Evolutionary conservation across 2,329 filamentous ascomycete species (phyloP), one percentile per base, ranked within the genome.

Genomic region (Neocucurbitaria cava): DNA sequence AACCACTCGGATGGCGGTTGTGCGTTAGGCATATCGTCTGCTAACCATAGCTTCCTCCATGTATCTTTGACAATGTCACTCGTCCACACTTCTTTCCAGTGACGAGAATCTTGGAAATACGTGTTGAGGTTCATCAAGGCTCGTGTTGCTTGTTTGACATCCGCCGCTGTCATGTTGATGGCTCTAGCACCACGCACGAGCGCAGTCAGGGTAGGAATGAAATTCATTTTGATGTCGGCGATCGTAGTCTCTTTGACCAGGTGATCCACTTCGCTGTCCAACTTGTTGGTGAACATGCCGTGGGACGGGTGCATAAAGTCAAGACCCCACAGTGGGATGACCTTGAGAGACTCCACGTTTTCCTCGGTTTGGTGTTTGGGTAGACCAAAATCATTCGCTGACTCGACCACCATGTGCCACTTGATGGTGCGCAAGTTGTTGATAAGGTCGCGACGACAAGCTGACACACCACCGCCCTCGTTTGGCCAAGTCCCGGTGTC

Each of bases 71-170:
- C 79, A 41, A 77, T 69, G 30, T 78, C 73, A 62, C 77, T 81
- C 11, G 71, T 78, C 79, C 79, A 81, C 0, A 80, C 76, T 38
- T 77, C 77, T 35, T 75, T 76, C 79, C 79, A 81, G 46, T 81
- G 76, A 5, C 75, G 73, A 8, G 76, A 75, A 39, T 75, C 68
- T 45, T 79, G 71, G 42, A 82, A 80, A 65, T 75, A 82, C 20
- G 68, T 78, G 64, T 75, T 82, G 55, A 79, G 65, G 47, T 78
- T 77, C 35, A 78, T 64, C 11, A 78, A 59, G 17, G 76, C 76
- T 56, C 73, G 63, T 8, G 76, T 77, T n/a, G 76, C 68, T 64
- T 77, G 73, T 54, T 77, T 75, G 40, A 78, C 71, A 35, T 78
- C 72, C 24, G 72, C 69, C 40, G 63, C 63, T 1, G 73, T 74